Evolutionary conservation across 108 stramenopile species (phyloP), one percentile per base, ranked within the genome.

Genomic region (Cyclotella kingstonii): DNA sequence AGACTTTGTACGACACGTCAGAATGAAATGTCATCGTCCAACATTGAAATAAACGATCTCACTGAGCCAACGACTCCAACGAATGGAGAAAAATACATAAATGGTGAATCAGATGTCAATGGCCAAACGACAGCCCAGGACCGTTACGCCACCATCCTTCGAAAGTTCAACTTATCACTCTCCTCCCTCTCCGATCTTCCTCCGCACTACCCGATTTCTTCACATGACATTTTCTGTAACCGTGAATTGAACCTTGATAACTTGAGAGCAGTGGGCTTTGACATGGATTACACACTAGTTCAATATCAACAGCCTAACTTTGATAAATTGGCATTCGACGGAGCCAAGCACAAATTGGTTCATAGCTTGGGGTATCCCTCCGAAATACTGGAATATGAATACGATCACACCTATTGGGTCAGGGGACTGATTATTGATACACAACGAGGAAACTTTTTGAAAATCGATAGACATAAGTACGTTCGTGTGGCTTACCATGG

Each of bases 401-500:
- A 95, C 66, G 94, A 95, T 68, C 86, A 85, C 50, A 61, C 76
- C 35, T 68, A 63, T 34, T 96, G 91, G 85, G 63, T 83, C 14
- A 57, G 97, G 4, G 97, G 97, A 1, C 73, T 98, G 12, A 90
- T 98, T 50, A 95, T 98, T 54, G 97, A 98, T 76, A 94, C 90
- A 17, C 82, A 88, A 60, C 72, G 94, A 7, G 95, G 95, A n/a
- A 96, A 96, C 68, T 89, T 96, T 63, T 61, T 96, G 39, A 94
- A 96, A 66, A 95, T 96, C 67, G 97, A 98, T 66, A 73, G 95
- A 36, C 97, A 98, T 60, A 95, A 92, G 70, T 98, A 98, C 76
- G 90, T 93, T 22, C 88, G 97, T 10, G 81, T 92, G 49, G 97
- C 95, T 8, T 89, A 87, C 62, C 97, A 98, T 79, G 93, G 93